Evolutionary conservation across 1,139 yeast genomes (phyloP), one percentile per base, ranked within the genome.

Genomic region (Geotrichum reessii): DNA sequence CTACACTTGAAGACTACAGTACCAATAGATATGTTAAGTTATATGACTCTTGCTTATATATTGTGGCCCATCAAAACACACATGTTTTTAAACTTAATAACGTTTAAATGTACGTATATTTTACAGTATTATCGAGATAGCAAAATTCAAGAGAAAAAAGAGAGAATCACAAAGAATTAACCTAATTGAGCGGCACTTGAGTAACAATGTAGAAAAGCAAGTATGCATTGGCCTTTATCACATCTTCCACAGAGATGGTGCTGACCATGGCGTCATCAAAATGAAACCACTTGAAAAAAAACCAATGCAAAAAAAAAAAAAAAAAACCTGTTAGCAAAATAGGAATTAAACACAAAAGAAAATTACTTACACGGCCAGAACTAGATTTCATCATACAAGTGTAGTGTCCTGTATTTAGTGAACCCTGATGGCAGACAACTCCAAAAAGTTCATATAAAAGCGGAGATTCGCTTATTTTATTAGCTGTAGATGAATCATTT

Each of bases 371-470:
- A 53, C 65, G 59, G 19, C 92, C 91, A 52, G 81, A 80, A 21
- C 82, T 77, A 63, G 80, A 82, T 69, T 91, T 92, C 63, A 88
- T 80, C 66, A 86, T 81, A 24, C 95, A 87, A 19, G 92, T 81
- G 70, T 93, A 93, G 73, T 93, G 99, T 12, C 99, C 99, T 1
- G 97, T 93, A 69, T 90, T 89, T 5, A 92, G 95, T 27, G 93
- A 85, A 0, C 99, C 99, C 52, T 84, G 84, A 71, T 93, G 99
- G 67, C 92, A 84, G 11, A 93, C 86, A 47, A 91, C 82, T 1
- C 95, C 96, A 73, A 85, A 89, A 52, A 93, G 77, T 71, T 92
- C 97, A 72, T 87, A 92, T 1, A 81, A 72, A 47, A 82, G 73
- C 4, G 70, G 71, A 37, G 14, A 5, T 14, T 12, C 17, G n/a